Percentiles rank a stretch among this genome's conserved stretches.
These are phyloP conservation scores for Penicillium soppii DNA, from an alignment of 495 filamentous ascomycete genomes.

Conservation along the genomic window DNA sequence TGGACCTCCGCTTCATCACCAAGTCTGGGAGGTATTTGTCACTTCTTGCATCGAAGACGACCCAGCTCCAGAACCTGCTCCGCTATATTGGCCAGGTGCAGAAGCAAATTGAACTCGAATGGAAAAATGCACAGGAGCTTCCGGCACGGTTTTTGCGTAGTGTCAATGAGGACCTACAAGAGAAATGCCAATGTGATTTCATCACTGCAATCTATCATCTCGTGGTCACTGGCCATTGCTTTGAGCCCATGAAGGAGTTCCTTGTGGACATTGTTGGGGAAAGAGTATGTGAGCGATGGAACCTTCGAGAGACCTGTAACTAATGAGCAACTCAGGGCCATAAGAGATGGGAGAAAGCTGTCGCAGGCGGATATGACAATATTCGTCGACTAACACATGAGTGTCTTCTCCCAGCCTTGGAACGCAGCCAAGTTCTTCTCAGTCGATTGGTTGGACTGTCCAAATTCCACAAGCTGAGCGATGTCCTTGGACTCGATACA, in stretches of 20 bases:
- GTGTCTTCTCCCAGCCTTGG: constrained; percentile 82
- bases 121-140: constrained; percentile 78
- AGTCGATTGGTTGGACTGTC: constrained; percentile 84
- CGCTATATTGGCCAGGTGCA: constrained; percentile 79
- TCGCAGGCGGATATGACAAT: constrained; percentile 70
- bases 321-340: constrained; percentile 63
- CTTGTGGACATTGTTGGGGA: constrained; percentile 83
- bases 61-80: constrained; percentile 80
- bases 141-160: constrained; percentile 73
- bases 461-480: constrained; percentile 69
- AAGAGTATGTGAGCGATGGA: constrained; percentile 52
- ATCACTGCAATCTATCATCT: constrained; percentile 81
- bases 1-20: constrained; percentile 80
- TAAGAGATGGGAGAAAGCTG: constrained; percentile 92
- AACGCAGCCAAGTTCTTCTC: constrained; percentile 78
- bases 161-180: constrained; percentile 62
- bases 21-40: constrained; percentile 78
- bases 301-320: background rate
- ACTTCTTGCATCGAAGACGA: constrained; percentile 79
- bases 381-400: constrained; percentile 79
- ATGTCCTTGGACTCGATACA: constrained; percentile 63
- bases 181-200: constrained; percentile 61
- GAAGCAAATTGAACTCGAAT: constrained; percentile 70
- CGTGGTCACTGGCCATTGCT: constrained; percentile 80
- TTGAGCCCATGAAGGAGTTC: constrained; percentile 78